Evolutionary conservation across 2,329 filamentous ascomycete species (phyloP).

Genomic region (Epichloe amarillans): DNA sequence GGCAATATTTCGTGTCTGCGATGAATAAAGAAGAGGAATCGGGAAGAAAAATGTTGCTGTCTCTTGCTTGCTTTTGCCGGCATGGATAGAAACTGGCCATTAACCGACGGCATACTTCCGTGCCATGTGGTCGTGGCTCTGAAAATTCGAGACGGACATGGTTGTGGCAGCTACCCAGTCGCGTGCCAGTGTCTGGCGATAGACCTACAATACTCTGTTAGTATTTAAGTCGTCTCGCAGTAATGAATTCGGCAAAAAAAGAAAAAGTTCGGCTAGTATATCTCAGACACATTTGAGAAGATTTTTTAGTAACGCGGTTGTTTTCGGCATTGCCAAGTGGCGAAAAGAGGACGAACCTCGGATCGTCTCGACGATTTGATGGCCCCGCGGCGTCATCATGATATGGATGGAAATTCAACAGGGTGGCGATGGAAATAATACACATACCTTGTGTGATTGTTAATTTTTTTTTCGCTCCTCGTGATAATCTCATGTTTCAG

Average conservation of each 20-base stretch:
- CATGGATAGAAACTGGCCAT: background rate
- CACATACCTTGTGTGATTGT: background rate
- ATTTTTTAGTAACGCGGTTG: conserved; percentile 47
- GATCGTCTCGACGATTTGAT: conserved; percentile 22
- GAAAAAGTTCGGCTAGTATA: background rate
- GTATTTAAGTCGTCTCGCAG: background rate
- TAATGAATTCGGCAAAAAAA: too few species aligned
- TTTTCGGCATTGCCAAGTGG: conserved; percentile 38
- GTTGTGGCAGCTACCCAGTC: background rate
- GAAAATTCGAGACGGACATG: background rate
- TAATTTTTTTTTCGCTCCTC: background rate
- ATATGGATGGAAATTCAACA: conserved; percentile 6
- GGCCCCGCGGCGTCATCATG: conserved; percentile 43
- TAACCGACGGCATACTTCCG: background rate
- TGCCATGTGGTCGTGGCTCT: background rate
- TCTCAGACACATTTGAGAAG: conserved; percentile 53
- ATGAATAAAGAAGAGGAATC: background rate
- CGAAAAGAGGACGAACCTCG: conserved; percentile 3
- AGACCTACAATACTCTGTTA: background rate
- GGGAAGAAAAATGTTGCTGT: background rate
- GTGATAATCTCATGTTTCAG: conserved; percentile 26
- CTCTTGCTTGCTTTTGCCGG: background rate
- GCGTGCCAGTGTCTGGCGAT: background rate
- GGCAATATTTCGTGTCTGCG: too few species aligned
- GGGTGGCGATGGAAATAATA: conserved; percentile 1